These are phyloP conservation scores for Gaertneriomyces semiglobifer DNA, from an alignment of 192 early-diverging fungal genomes.

Conservation along the genomic window DNA sequence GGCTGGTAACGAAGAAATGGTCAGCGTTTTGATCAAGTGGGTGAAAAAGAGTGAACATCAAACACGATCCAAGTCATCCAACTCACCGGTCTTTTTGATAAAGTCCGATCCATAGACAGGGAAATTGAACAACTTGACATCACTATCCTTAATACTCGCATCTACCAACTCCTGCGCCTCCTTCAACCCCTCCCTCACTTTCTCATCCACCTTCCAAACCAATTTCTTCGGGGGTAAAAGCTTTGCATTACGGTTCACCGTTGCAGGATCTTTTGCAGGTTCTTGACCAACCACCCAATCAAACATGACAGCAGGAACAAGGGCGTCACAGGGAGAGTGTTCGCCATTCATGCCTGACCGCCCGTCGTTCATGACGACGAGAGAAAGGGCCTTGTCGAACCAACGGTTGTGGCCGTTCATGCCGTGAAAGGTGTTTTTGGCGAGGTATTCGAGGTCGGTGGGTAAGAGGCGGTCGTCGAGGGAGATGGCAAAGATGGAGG, in stretches of 20 bases:
- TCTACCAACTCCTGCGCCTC: constrained; percentile 55
- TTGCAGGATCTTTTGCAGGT: constrained; percentile 31
- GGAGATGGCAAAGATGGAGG: constrained; percentile 69
- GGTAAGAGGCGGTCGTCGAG: constrained; percentile 67
- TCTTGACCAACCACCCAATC: constrained; percentile 46
- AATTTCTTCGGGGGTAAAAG: constrained; percentile 21
- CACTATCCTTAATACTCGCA: constrained; percentile 54
- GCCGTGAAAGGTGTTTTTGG: constrained; percentile 55
- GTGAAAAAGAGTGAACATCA: constrained; percentile 51
- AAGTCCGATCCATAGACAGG: constrained; percentile 68
- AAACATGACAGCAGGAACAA: constrained; percentile 63
- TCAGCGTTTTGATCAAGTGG: constrained; percentile 3
- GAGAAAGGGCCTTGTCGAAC: constrained; percentile 79
- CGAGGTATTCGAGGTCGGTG: constrained; percentile 55
- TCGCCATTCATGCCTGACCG: constrained; percentile 48
- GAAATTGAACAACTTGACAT: constrained; percentile 62
- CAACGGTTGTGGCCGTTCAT: constrained; percentile 79
- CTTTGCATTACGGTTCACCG: constrained; percentile 4
- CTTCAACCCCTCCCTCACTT: constrained; percentile 32
- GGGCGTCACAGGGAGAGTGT: constrained; percentile 82
- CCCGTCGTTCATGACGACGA: constrained; percentile 74
- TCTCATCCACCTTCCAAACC: constrained; percentile 37
- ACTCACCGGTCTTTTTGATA: constrained; percentile 69
- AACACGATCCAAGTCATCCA: too few species aligned
- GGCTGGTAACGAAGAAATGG: constrained; percentile 41